A percentile compares a stretch with the other conserved stretches of the same genome.
These are phyloP conservation scores for Pinus taeda DNA, from an alignment of 75 land plant genomes.

Conservation along the genomic window DNA sequence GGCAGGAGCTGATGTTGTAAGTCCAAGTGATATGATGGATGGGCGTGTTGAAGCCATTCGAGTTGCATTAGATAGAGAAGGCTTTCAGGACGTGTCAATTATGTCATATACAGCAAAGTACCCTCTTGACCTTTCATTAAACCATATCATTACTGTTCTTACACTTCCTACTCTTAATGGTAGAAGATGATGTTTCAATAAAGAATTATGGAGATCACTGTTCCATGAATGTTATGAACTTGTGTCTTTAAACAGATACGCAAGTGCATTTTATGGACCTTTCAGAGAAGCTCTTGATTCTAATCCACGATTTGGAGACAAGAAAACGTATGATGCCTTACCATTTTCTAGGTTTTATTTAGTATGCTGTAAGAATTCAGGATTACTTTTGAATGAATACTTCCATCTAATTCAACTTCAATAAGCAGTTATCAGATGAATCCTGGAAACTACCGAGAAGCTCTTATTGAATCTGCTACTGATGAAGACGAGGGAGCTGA, in stretches of 20 bases:
- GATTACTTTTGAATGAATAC: neutral
- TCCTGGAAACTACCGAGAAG: conserved; percentile 93
- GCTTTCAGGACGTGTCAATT: conserved; percentile 86
- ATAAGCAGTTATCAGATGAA: conserved; percentile 82
- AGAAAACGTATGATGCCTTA: conserved; percentile 73
- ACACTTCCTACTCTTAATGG: neutral
- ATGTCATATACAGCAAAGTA: conserved; percentile 99
- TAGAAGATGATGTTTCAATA: neutral
- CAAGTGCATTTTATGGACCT: conserved; percentile 99
- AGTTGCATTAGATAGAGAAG: conserved; percentile 83
- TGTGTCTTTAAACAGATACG: conserved; percentile 59
- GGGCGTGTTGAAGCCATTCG: conserved; percentile 98
- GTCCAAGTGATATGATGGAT: conserved; percentile 99
- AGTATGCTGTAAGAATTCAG: neutral
- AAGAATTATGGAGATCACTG: neutral
- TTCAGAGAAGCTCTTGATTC: conserved; percentile 98
- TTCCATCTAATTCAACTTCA: neutral
- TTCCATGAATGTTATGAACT: neutral
- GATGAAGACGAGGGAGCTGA: conserved; percentile 97
- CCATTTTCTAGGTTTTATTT: neutral
- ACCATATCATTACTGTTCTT: neutral
- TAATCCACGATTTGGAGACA: conserved; percentile 98
- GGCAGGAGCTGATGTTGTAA: conserved; percentile 99
- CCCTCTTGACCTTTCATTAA: neutral
- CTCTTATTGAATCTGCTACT: conserved; percentile 61